Conservation (phyloP, 1,139 yeast species). For the Entelexis sorbosivorans region DNA sequence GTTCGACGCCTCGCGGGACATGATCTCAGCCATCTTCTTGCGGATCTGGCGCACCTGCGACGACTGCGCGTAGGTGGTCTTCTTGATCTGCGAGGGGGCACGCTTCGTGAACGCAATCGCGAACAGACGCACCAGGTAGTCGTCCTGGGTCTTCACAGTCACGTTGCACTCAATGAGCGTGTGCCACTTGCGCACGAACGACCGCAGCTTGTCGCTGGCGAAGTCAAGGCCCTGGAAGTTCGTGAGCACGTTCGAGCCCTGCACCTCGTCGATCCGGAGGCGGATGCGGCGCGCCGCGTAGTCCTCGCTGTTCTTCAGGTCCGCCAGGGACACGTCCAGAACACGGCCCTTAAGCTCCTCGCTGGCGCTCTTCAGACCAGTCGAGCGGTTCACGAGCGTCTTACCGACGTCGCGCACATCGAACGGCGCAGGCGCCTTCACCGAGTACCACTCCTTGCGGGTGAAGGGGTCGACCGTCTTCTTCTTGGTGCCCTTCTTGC, state of each 20-base stretch:
- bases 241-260: slow-evolving; percentile 84
- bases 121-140: slow-evolving; percentile 77
- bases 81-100: slow-evolving; percentile 80
- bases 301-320: slow-evolving; percentile 86
- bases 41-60: slow-evolving; percentile 79
- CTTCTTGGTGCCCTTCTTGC: slow-evolving; percentile 94
- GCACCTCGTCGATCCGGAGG: slow-evolving; percentile 87
- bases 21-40: slow-evolving; percentile 78
- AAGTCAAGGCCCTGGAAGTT: slow-evolving; percentile 93
- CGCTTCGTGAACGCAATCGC: slow-evolving; percentile 91
- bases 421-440: slow-evolving; percentile 90
- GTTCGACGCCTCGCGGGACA: slow-evolving; percentile 75
- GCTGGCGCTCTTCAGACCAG: slow-evolving; percentile 86
- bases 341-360: slow-evolving; percentile 89
- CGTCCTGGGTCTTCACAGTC: slow-evolving; percentile 85
- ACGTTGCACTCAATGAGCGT: slow-evolving; percentile 83
- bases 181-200: slow-evolving; percentile 91
- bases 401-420: slow-evolving; percentile 91
- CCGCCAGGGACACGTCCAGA: slow-evolving; percentile 77
- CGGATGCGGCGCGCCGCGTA: slow-evolving; percentile 82
- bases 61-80: slow-evolving; percentile 82
- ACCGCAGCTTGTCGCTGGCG: slow-evolving; percentile 82
- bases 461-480: slow-evolving; percentile 92
- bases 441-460: slow-evolving; percentile 90
- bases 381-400: slow-evolving; percentile 86